These are phyloP conservation scores for Papiliotrema fonsecae DNA, from an alignment of 1,284 basidiomycete species.

Conservation along the genomic window DNA sequence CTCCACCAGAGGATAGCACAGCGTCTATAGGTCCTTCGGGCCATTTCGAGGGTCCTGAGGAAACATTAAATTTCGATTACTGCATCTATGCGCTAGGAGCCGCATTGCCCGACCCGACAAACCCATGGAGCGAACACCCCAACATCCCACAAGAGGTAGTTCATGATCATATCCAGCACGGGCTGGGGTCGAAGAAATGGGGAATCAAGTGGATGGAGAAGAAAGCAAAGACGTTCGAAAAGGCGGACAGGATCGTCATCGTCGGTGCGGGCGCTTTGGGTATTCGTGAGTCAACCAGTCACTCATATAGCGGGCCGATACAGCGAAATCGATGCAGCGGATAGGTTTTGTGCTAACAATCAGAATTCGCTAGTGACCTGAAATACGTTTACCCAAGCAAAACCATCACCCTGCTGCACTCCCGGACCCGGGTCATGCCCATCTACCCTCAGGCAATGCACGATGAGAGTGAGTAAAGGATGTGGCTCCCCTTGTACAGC, in stretches of 20 bases:
- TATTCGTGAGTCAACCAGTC: conserved; percentile 43
- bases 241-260: conserved; percentile 46
- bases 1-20: conserved; percentile 1
- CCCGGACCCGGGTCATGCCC: conserved; percentile 48
- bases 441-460: conserved; percentile 49
- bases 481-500: conserved; percentile 1
- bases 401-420: conserved; percentile 51
- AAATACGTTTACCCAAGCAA: conserved; percentile 48
- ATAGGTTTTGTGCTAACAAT: background rate
- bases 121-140: conserved; percentile 36
- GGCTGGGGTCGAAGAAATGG: conserved; percentile 34
- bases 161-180: conserved; percentile 13
- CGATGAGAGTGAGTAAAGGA: conserved; percentile 33
- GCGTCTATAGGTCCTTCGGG: conserved; percentile 4
- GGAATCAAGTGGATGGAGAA: conserved; percentile 29
- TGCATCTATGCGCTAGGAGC: conserved; percentile 48
- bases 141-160: conserved; percentile 12
- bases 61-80: conserved; percentile 48
- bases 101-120: conserved; percentile 43
- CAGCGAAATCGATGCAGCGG: too few species aligned
- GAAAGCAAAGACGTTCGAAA: conserved; percentile 29
- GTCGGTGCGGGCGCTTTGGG: conserved; percentile 53
- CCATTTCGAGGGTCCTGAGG: conserved; percentile 25
- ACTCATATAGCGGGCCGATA: background rate
- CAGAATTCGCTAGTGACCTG: conserved; percentile 52